Conservation (phyloP, 371 early-diverging fungal genomes). For the Smittium mucronatum region DNA sequence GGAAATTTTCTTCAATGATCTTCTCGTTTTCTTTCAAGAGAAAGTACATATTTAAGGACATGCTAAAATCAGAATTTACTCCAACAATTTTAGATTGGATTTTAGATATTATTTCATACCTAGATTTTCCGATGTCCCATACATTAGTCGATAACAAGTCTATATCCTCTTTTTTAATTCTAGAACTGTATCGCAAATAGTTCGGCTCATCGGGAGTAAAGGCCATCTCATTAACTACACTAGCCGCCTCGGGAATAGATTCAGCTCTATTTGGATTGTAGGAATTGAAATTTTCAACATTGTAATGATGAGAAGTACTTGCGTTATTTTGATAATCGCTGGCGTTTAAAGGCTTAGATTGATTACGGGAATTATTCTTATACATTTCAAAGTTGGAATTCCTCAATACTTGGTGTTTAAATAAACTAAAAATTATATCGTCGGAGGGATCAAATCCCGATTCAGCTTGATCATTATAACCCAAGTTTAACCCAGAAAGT, state of each 20-base stretch:
- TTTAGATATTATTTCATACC: conserved; percentile 3
- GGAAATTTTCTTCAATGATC: not conserved
- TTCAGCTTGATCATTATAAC: not conserved
- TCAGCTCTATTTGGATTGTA: not conserved
- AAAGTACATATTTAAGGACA: conserved; percentile 3
- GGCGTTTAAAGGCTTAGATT: no score
- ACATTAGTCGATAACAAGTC: not conserved
- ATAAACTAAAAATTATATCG: not conserved
- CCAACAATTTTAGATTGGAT: conserved; percentile 16
- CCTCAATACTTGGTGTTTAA: not conserved
- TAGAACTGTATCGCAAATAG: not conserved
- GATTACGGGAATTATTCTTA: no score
- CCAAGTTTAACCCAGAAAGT: not conserved
- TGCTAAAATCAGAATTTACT: conserved; percentile 1
- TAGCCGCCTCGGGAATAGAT: not conserved
- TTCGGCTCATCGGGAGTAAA: not conserved
- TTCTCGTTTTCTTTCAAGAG: not conserved
- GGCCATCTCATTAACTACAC: not conserved
- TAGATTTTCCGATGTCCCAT: not conserved
- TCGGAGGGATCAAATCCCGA: not conserved
- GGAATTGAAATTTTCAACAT: not conserved
- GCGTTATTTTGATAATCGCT: not conserved
- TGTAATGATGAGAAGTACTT: not conserved
- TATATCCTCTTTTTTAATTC: not conserved
- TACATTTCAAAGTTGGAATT: not conserved